A percentile compares a stretch with the other conserved stretches of the same genome.
Evolutionary conservation across 805 yeast genomes (phyloP).

Genomic region (Kazachstania africana): DNA sequence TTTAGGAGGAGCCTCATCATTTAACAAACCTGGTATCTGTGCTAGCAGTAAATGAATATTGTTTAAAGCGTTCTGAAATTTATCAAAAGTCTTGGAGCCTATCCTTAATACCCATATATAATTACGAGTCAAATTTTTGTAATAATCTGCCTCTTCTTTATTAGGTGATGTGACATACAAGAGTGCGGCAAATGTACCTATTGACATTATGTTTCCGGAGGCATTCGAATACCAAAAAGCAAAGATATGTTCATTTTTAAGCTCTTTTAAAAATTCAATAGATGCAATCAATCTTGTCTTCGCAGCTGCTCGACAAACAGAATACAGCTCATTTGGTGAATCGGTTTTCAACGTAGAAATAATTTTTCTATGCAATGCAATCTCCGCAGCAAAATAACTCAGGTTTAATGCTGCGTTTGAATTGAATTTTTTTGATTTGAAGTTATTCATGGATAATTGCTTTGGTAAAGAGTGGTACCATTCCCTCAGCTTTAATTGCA

Average conservation of each 20-base stretch:
- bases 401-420: conserved; percentile 71
- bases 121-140: conserved; percentile 57
- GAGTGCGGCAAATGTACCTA: conserved; percentile 81
- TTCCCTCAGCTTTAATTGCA: conserved; percentile 55
- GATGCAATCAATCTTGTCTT: conserved; percentile 72
- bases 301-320: conserved; percentile 79
- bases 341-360: conserved; percentile 38
- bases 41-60: conserved; percentile 60
- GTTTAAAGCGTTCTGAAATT: conserved; percentile 61
- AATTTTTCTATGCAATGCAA: conserved; percentile 72
- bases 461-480: conserved; percentile 70
- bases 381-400: conserved; percentile 82
- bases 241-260: conserved; percentile 73
- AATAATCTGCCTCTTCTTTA: conserved; percentile 51
- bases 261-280: conserved; percentile 60
- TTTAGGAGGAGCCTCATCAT: conserved; percentile 15
- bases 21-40: conserved; percentile 59
- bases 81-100: conserved; percentile 65
- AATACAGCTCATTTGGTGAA: conserved; percentile 41
- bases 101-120: conserved; percentile 69
- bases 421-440: conserved; percentile 50
- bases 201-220: conserved; percentile 63
- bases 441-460: conserved; percentile 49
- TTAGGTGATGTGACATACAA: conserved; percentile 55
- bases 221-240: conserved; percentile 87